Evolutionary conservation across 1,284 basidiomycete species (phyloP), one percentile per base, ranked within the genome.

Genomic region (Apiotrichum brassicae): DNA sequence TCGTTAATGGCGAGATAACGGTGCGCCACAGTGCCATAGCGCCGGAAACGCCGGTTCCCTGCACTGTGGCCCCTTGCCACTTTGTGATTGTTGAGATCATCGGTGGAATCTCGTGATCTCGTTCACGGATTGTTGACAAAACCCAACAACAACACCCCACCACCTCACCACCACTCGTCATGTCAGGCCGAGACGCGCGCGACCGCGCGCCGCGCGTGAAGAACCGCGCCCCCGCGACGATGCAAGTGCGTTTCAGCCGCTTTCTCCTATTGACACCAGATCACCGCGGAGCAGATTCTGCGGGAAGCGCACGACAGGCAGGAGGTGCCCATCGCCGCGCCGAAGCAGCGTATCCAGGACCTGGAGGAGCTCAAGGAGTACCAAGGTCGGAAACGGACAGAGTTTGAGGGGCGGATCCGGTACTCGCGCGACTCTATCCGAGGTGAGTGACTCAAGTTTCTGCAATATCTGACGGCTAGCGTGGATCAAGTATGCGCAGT

Each of bases 261-360:
- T n/a, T n/a, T n/a, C n/a, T n/a, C n/a, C n/a, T n/a, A n/a, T n/a
- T n/a, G n/a, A n/a, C n/a, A 9, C 8, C 58, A 92, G 86, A 94
- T 97, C 76, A 95, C 93, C 47, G 90, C 94, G 25, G 94, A 97
- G 75, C 94, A 99, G 76, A 84, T 98, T 37, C 79, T 98, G 14
- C 85, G 95, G 64, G 95, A 98, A 82, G 92, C 95, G 36, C 91
- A 97, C 82, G 95, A 97, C 65, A 80, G 93, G 46, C 94, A 98
- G 77, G 95, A 97, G 66, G 82, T 86, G 20, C 82, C 86, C 14
- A 86, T 92, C 66, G 82, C 83, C 45, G 90, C 91, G 3, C 92
- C 93, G n/a, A 87, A 85, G 63, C 92, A 97, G 69, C 82, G 89
- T 40, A 85, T 98, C 42, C 91, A 97, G 73, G 95, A 98, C 74